Evolutionary conservation across 352 stramenopile genomes (phyloP).

Genomic region (Globisporangium recalcitrans): DNA sequence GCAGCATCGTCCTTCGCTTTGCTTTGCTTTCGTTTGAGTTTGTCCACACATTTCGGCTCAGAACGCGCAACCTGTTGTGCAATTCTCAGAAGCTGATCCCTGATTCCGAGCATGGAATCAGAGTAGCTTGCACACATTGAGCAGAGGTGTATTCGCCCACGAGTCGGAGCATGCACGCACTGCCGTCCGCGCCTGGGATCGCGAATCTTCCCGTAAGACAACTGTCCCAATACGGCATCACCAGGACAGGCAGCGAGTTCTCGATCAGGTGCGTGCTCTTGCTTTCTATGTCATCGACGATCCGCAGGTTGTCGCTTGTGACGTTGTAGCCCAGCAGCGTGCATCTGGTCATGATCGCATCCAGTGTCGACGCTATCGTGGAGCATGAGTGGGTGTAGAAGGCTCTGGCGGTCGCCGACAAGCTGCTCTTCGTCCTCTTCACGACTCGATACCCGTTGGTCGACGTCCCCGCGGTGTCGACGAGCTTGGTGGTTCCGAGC

Average conservation of each 20-base stretch:
- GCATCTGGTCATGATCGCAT: conserved; percentile 20
- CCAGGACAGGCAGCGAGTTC: conserved; percentile 13
- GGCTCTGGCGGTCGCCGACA: not conserved
- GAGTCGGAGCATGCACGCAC: conserved; percentile 15
- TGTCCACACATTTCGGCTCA: too few relatives aligned
- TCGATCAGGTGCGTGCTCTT: not conserved
- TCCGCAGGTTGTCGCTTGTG: conserved; percentile 20
- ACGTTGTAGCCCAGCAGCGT: conserved; percentile 23
- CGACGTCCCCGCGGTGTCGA: conserved; percentile 9
- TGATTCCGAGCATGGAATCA: too few relatives aligned
- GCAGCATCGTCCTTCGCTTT: conserved; percentile 5
- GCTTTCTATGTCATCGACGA: conserved; percentile 18
- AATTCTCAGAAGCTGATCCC: too few relatives aligned
- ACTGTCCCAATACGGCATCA: conserved; percentile 20
- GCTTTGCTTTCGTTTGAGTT: too few relatives aligned
- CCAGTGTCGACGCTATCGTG: conserved; percentile 18
- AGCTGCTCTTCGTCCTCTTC: not conserved
- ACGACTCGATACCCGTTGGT: conserved; percentile 16
- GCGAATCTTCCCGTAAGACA: not conserved
- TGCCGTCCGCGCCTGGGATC: conserved; percentile 12
- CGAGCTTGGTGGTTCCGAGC: not conserved
- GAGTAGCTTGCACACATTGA: too few relatives aligned
- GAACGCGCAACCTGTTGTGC: too few relatives aligned
- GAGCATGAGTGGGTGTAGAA: conserved; percentile 12
- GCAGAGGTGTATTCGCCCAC: conserved; percentile 4